Conservation (phyloP, 306 rosid species). For the Carpinus viminea region DNA sequence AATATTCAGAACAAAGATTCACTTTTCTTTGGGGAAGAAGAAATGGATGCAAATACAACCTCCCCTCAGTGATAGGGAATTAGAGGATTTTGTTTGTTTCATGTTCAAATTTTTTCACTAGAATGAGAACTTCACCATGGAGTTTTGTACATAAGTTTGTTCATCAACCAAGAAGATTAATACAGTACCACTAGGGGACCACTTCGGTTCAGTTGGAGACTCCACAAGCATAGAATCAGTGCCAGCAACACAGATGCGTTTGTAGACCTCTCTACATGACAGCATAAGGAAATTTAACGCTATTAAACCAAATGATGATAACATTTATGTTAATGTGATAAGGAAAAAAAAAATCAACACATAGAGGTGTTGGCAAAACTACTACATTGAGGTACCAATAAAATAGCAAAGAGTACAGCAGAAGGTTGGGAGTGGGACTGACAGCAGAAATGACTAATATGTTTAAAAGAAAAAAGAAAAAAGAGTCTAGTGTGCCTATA, state of each 20-base stretch:
- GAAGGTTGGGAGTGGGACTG: background rate
- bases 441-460: background rate
- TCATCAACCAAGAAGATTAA: conserved; percentile 8
- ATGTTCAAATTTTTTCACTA: background rate
- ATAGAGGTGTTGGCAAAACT: background rate
- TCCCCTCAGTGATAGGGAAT: too few species aligned
- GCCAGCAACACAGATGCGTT: conserved; percentile 73
- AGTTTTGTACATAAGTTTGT: conserved; percentile 3
- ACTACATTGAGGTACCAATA: background rate
- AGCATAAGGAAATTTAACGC: conserved; percentile 20
- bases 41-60: too few species aligned
- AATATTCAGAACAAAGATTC: background rate
- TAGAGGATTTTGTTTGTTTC: background rate
- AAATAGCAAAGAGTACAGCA: background rate
- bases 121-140: background rate
- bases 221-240: conserved; percentile 64
- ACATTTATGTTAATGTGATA: background rate
- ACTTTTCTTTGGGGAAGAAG: background rate
- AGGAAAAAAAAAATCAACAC: background rate
- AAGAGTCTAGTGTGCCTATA: background rate
- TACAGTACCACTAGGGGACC: conserved; percentile 75
- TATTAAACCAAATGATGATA: conserved; percentile 24
- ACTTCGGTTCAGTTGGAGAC: conserved; percentile 95
- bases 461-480: too few species aligned
- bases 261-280: conserved; percentile 61